Evolutionary conservation across 768 basidiomycete species (phyloP), one percentile per base, ranked within the genome.

Genomic region (Collybiopsis luxurians): DNA sequence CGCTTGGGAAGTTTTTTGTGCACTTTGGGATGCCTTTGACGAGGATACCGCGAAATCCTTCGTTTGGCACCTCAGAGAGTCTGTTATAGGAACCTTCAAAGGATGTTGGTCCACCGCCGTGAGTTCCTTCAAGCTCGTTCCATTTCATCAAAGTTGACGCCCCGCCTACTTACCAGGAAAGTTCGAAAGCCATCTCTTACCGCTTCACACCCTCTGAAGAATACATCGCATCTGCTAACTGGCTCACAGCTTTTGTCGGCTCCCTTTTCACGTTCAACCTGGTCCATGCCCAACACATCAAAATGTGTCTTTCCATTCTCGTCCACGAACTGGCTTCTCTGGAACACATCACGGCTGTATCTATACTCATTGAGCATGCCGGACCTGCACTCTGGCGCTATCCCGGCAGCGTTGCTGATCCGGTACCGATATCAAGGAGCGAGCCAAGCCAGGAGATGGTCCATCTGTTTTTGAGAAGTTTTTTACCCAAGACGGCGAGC

Each of bases 321-420:
- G 39, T 70, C 12, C 57, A 60, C 46, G 61, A 65, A n/a, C 64
- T 66, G 48, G 58, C 40, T 39, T 60, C 66, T 17, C 55, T 66
- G n/a, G 66, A 71, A 38, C 68, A 71, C 42, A 55, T 71, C 23
- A 58, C 62, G n/a, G 64, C 63, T 4, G 36, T 68, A 11, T 62
- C 61, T 30, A 53, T 56, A 13, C 51, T 71, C 49, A 24, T 70
- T 19, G 5, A 57, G 11, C 59, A 57, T 21, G 66, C 67, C 0
- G 66, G 66, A n/a, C 56, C 56, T 10, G 49, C 44, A 5, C 63
- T 64, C 24, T 68, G 67, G 67, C 63, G 66, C n/a, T 57, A 42
- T n/a, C 38, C 51, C 19, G 40, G 38, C 13, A n/a, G 21, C 3
- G 13, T 26, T 21, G 23, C 26, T 19, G 15, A 39, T n/a, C 11